Conservation (phyloP, 768 basidiomycete species). For the Pisolithus microcarpus region DNA sequence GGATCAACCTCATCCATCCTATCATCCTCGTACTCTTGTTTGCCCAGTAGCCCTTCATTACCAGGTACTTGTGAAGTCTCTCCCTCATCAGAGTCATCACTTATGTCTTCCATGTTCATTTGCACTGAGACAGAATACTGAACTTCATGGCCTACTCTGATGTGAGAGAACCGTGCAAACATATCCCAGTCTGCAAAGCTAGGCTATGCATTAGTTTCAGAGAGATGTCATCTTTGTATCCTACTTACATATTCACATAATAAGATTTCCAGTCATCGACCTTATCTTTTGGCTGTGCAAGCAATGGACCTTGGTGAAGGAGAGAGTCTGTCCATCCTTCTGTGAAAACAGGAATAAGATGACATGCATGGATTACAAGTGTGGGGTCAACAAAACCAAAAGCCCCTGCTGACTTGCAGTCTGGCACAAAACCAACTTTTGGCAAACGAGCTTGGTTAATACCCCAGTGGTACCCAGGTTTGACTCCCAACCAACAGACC, state of each 20-base stretch:
- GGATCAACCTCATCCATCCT: no score
- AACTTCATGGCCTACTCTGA: no score
- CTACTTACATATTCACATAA: background rate
- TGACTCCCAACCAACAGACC: slow-evolving; percentile 33
- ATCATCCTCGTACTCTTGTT: no score
- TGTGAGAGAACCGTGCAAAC: background rate
- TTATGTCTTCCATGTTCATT: no score
- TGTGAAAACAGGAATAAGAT: slow-evolving; percentile 27
- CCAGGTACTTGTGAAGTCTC: no score
- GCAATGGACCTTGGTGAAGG: background rate
- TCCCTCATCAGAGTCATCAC: no score
- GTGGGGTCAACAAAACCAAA: slow-evolving; percentile 33
- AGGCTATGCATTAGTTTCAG: background rate
- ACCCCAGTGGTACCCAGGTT: slow-evolving; percentile 14
- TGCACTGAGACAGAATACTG: no score
- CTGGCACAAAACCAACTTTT: slow-evolving; percentile 25
- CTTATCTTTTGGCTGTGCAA: background rate
- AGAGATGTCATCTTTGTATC: background rate
- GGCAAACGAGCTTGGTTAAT: slow-evolving; percentile 16
- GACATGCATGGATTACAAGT: slow-evolving; percentile 19
- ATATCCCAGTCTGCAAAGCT: slow-evolving; percentile 1
- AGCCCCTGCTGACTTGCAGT: slow-evolving; percentile 15
- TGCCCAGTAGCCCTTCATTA: no score
- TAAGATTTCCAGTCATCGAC: background rate
- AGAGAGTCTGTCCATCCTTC: slow-evolving; percentile 14